A percentile compares a stretch with the other conserved stretches of the same genome.
phyloP scores from a whole-genome alignment of 179 eudicot species.

The Camellia oleifera region DNA sequence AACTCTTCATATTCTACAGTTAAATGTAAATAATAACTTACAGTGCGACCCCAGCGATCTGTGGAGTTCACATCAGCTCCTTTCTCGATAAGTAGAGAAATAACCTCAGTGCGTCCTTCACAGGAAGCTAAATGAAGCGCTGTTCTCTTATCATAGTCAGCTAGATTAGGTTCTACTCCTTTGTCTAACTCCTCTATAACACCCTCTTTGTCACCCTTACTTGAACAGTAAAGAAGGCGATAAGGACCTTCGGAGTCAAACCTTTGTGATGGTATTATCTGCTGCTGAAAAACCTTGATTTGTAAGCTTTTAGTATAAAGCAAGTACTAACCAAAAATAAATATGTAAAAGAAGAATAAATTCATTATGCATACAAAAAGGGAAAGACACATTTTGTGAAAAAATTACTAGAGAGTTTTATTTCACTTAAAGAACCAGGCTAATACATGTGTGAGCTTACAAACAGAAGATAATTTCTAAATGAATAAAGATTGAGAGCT shows the following conservation, averaged over 20 bases:
- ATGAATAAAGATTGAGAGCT: neutral
- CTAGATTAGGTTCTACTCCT: constrained; percentile 55
- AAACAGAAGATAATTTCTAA: constrained; percentile 6
- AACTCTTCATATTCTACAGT: neutral
- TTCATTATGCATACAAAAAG: neutral
- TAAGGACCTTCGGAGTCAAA: constrained; percentile 37
- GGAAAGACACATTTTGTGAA: neutral
- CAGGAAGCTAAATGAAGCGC: constrained; percentile 70
- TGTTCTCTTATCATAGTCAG: constrained; percentile 63
- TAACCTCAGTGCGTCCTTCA: constrained; percentile 48
- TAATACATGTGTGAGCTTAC: neutral
- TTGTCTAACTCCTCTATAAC: constrained; percentile 47
- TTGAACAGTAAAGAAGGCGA: constrained; percentile 45
- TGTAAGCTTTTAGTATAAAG: neutral
- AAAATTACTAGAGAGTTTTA: neutral
- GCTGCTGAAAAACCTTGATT: constrained; percentile 13
- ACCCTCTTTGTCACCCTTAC: constrained; percentile 57
- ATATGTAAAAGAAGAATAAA: neutral
- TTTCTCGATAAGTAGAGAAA: constrained; percentile 42
- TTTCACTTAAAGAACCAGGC: neutral
- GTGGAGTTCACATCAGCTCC: constrained; percentile 59
- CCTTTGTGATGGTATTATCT: constrained; percentile 17
- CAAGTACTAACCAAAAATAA: too few relatives aligned
- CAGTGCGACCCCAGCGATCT: constrained; percentile 82
- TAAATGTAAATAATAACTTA: constrained; percentile 22